These are phyloP conservation scores for Zelonia costaricensis DNA, from an alignment of 208 protist genomes.

Conservation along the genomic window DNA sequence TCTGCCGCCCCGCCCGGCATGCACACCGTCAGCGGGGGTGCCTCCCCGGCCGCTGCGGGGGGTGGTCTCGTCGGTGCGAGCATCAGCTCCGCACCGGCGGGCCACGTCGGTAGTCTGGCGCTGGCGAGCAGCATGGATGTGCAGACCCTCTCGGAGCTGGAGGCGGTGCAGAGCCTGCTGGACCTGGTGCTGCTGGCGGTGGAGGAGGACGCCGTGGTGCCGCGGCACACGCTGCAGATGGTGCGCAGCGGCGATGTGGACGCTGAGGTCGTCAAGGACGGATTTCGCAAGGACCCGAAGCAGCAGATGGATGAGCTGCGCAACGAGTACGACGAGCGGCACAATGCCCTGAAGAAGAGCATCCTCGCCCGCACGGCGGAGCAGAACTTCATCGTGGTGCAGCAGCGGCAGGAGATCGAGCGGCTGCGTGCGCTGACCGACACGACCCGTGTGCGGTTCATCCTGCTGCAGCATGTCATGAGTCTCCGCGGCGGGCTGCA, in stretches of 20 bases:
- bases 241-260: conserved; percentile 15
- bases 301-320: conserved; percentile 37
- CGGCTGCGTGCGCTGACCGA: conserved; percentile 66
- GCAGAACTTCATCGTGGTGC: conserved; percentile 40
- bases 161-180: conserved; percentile 76
- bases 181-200: conserved; percentile 86
- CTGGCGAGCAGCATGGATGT: too few species aligned
- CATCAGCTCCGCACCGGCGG: conserved; percentile 1
- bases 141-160: conserved; percentile 31
- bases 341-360: conserved; percentile 59
- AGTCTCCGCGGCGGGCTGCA: conserved; percentile 53
- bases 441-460: conserved; percentile 34
- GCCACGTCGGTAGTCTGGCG: too few species aligned
- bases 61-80: not conserved
- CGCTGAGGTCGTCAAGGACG: conserved; percentile 20
- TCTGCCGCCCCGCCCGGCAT: not conserved
- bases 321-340: conserved; percentile 49
- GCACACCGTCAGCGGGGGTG: not conserved
- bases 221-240: conserved; percentile 28
- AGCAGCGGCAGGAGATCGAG: conserved; percentile 68
- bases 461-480: conserved; percentile 33
- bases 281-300: conserved; percentile 34
- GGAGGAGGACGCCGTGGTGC: conserved; percentile 63
- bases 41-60: not conserved
- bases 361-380: conserved; percentile 46